These are phyloP conservation scores for Leptodontidium sp. DNA, from an alignment of 2,329 filamentous ascomycete genomes.

Conservation along the genomic window DNA sequence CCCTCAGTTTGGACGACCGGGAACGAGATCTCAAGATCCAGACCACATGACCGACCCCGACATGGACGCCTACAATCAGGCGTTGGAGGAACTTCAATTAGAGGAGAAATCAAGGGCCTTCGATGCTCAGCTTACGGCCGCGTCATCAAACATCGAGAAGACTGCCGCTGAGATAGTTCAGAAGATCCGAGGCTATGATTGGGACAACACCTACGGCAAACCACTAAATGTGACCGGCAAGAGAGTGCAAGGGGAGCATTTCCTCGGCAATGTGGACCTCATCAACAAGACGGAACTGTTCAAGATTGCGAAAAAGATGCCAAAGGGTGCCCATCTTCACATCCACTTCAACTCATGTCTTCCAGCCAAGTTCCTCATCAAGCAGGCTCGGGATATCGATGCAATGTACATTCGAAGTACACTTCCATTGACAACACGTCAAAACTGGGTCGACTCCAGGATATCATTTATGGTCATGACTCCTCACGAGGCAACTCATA, in stretches of 20 bases:
- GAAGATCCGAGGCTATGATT: conserved; percentile 43
- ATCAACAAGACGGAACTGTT: conserved; percentile 66
- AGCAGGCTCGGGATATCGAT: conserved; percentile 59
- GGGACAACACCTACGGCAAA: conserved; percentile 40
- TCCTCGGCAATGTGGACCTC: conserved; percentile 61
- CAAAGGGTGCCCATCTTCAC: conserved; percentile 78
- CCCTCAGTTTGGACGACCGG: conserved; percentile 33
- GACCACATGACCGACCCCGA: conserved; percentile 20
- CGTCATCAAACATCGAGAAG: conserved; percentile 41
- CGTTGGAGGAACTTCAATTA: conserved; percentile 35
- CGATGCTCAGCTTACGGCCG: conserved; percentile 39
- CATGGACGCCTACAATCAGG: conserved; percentile 36
- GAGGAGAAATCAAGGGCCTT: conserved; percentile 43
- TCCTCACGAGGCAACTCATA: conserved; percentile 41
- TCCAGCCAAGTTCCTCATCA: conserved; percentile 65
- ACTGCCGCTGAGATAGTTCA: conserved; percentile 42
- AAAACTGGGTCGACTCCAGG: conserved; percentile 37
- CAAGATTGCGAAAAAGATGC: conserved; percentile 63
- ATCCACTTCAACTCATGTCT: conserved; percentile 83
- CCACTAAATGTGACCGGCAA: conserved; percentile 35
- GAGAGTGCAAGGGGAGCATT: conserved; percentile 59
- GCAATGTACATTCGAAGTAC: conserved; percentile 77
- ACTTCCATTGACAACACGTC: conserved; percentile 52
- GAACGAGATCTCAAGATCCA: conserved; percentile 26
- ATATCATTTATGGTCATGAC: conserved; percentile 47